These are phyloP conservation scores for Grigorovia jiainica DNA, from an alignment of 805 yeast genomes.

Conservation along the genomic window DNA sequence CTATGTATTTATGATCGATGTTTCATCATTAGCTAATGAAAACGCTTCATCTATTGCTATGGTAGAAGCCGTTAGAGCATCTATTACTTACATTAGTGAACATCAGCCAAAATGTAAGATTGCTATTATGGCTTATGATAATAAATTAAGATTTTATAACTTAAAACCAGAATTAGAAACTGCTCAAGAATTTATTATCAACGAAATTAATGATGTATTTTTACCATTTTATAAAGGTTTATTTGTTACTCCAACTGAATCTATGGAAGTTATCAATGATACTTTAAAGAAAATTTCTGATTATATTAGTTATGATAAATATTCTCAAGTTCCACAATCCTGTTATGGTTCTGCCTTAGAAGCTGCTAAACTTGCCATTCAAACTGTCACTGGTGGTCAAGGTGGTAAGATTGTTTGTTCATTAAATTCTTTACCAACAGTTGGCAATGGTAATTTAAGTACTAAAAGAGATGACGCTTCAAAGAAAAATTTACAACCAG, in stretches of 20 bases:
- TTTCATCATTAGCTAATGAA: slow-evolving; percentile 49
- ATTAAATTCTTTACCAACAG: slow-evolving; percentile 60
- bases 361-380: slow-evolving; percentile 55
- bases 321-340: slow-evolving; percentile 38
- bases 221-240: slow-evolving; percentile 72
- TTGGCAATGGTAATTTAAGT: slow-evolving; percentile 69
- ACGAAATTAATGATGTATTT: slow-evolving; percentile 52
- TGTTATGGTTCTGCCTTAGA: slow-evolving; percentile 73
- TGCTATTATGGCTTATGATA: slow-evolving; percentile 71
- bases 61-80: slow-evolving; percentile 59
- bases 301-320: slow-evolving; percentile 28
- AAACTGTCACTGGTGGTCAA: slow-evolving; percentile 40
- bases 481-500: slow-evolving; percentile 47
- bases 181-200: slow-evolving; percentile 49
- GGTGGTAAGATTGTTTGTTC: slow-evolving; percentile 78
- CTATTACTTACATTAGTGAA: slow-evolving; percentile 31
- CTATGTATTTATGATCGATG: slow-evolving; percentile 68
- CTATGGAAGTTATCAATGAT: slow-evolving; percentile 53
- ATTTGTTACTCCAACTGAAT: slow-evolving; percentile 69
- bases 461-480: slow-evolving; percentile 33
- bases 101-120: slow-evolving; percentile 39
- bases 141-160: slow-evolving; percentile 62
- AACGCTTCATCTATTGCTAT: slow-evolving; percentile 45
- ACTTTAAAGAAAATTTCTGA: slow-evolving; percentile 44
- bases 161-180: slow-evolving; percentile 46